Conservation (phyloP, 768 basidiomycete species). For the Amylocystis lapponica region DNA sequence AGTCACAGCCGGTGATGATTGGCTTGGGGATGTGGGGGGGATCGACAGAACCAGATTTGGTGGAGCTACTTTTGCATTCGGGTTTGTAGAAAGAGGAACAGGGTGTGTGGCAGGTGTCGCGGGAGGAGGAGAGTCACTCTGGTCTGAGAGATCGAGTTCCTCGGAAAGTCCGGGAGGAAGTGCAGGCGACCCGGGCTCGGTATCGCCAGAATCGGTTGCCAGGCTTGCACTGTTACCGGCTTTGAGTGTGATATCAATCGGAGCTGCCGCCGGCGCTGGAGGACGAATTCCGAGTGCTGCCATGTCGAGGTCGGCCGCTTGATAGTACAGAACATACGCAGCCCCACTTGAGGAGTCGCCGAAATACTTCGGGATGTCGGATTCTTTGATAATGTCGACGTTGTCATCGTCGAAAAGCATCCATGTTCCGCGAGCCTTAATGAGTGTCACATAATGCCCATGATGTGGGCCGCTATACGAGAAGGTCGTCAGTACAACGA, state of each 20-base stretch:
- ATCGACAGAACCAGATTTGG: constrained; percentile 5
- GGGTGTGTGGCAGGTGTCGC: constrained; percentile 16
- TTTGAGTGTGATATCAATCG: constrained; percentile 12
- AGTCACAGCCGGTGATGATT: constrained; percentile 14
- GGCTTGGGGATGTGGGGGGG: constrained; percentile 14
- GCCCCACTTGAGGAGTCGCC: constrained; percentile 85
- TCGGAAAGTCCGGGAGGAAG: constrained; percentile 34
- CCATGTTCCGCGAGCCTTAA: constrained; percentile 81
- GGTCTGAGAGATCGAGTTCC: constrained; percentile 14
- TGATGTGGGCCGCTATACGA: constrained; percentile 88
- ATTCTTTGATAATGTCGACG: constrained; percentile 82
- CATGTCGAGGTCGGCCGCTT: constrained; percentile 82
- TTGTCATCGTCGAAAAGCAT: constrained; percentile 94
- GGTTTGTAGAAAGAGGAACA: constrained; percentile 12
- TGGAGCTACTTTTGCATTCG: constrained; percentile 10
- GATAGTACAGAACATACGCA: constrained; percentile 97
- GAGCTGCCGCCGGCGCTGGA: constrained; percentile 13
- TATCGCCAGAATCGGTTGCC: constrained; percentile 7
- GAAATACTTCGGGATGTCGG: constrained; percentile 89
- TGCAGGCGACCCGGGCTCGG: constrained; percentile 17
- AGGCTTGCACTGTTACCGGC: too few relatives aligned
- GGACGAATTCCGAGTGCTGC: constrained; percentile 58
- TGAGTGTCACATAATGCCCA: constrained; percentile 95
- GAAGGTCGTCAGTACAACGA: too few relatives aligned
- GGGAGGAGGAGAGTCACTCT: constrained; percentile 19